Conservation (phyloP, 192 early-diverging fungal species). For the Backusella westeae region DNA sequence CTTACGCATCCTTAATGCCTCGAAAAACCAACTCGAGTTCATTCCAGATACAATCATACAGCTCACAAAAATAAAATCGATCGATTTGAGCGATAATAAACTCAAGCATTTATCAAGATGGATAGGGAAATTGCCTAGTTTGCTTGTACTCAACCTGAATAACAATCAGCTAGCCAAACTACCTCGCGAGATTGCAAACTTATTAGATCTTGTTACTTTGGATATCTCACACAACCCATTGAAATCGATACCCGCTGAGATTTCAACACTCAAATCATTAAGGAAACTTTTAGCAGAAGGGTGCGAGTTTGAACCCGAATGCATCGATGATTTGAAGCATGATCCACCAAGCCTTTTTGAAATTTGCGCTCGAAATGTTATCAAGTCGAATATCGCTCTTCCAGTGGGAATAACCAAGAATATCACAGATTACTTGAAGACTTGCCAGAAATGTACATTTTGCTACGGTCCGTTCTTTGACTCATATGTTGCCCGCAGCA, state of each 20-base stretch:
- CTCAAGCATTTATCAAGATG: conserved; percentile 61
- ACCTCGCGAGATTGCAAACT: conserved; percentile 63
- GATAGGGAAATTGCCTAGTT: conserved; percentile 61
- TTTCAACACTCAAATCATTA: conserved; percentile 66
- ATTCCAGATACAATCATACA: conserved; percentile 70
- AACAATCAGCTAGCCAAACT: conserved; percentile 59
- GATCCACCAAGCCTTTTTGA: conserved; percentile 71
- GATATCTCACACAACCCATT: conserved; percentile 71
- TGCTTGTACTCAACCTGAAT: conserved; percentile 60
- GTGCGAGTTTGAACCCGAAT: conserved; percentile 51
- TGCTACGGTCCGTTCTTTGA: conserved; percentile 83
- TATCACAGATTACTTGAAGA: conserved; percentile 63
- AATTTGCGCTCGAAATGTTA: conserved; percentile 70
- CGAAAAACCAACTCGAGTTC: conserved; percentile 58
- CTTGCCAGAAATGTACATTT: conserved; percentile 61
- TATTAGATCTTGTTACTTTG: conserved; percentile 59
- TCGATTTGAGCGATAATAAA: conserved; percentile 64
- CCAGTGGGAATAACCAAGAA: conserved; percentile 47
- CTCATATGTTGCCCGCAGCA: conserved; percentile 50
- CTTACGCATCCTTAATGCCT: conserved; percentile 61
- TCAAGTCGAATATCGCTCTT: conserved; percentile 62
- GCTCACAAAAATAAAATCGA: conserved; percentile 62
- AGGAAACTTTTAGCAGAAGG: conserved; percentile 54
- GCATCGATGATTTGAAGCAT: conserved; percentile 38
- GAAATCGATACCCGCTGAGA: conserved; percentile 64